Evolutionary conservation across 257 asterid genomes (phyloP).

Genomic region (Solanum sejunctum): DNA sequence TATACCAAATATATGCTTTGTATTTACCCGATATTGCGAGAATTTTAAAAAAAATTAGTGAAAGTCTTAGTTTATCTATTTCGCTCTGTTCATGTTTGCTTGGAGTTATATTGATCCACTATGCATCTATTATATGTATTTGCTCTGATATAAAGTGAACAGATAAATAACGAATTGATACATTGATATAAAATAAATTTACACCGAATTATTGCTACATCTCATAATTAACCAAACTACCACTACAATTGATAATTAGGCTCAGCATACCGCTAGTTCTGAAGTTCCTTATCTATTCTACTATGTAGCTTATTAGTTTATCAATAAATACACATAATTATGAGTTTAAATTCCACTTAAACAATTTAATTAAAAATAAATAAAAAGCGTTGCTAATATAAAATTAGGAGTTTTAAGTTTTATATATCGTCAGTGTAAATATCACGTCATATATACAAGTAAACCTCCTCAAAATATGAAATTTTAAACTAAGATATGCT

Average conservation of each 20-base stretch:
- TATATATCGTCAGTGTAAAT: background rate
- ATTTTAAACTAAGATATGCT: background rate
- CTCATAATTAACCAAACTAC: background rate
- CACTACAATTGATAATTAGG: background rate
- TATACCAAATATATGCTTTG: background rate
- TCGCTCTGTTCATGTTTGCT: background rate
- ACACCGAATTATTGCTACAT: background rate
- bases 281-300: background rate
- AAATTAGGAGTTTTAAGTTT: background rate
- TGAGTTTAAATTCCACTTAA: background rate
- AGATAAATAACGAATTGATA: too few species aligned
- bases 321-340: background rate
- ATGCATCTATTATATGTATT: background rate
- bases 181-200: too few species aligned
- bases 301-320: background rate
- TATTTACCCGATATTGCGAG: too few species aligned
- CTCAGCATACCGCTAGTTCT: background rate
- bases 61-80: background rate
- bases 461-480: too few species aligned
- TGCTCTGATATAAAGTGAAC: background rate
- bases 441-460: background rate
- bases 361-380: background rate
- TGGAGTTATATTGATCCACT: background rate
- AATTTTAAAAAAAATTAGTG: too few species aligned
- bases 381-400: background rate